Evolutionary conservation across 108 stramenopile species (phyloP).

Genomic region (Conticribra weissflogii): DNA sequence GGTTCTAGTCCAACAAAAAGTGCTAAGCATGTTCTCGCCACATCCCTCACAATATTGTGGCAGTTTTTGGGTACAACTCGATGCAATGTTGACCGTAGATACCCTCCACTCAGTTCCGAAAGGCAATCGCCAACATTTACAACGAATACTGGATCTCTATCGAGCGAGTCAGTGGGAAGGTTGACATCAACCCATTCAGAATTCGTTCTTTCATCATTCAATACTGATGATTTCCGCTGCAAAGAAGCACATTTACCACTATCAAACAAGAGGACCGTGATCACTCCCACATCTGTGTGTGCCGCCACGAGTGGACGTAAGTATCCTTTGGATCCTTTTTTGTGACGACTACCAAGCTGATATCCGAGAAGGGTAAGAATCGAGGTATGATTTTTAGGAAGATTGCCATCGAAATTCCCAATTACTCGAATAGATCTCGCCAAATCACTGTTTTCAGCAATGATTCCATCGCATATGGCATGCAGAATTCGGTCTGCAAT

Average conservation of each 20-base stretch:
- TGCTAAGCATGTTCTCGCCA: slow-evolving; percentile 65
- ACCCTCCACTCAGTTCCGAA: slow-evolving; percentile 59
- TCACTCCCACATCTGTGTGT: slow-evolving; percentile 81
- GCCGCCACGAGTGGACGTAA: slow-evolving; percentile 66
- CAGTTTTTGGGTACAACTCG: slow-evolving; percentile 57
- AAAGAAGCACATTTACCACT: slow-evolving; percentile 63
- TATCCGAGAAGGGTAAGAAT: slow-evolving; percentile 80
- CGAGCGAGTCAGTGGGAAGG: slow-evolving; percentile 42
- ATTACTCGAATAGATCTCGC: slow-evolving; percentile 28
- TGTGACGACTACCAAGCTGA: slow-evolving; percentile 62
- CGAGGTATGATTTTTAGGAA: slow-evolving; percentile 51
- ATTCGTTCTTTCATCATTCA: not conserved
- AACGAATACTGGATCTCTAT: slow-evolving; percentile 72
- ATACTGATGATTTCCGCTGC: slow-evolving; percentile 39
- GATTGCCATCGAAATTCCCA: slow-evolving; percentile 7
- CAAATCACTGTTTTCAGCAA: slow-evolving; percentile 22
- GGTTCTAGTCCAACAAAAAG: slow-evolving; percentile 75
- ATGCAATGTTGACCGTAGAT: slow-evolving; percentile 68
- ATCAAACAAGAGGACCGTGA: slow-evolving; percentile 76
- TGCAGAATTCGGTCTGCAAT: slow-evolving; percentile 58
- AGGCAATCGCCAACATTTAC: slow-evolving; percentile 84
- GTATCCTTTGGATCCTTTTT: slow-evolving; percentile 48
- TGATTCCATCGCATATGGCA: slow-evolving; percentile 67
- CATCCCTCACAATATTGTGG: slow-evolving; percentile 4
- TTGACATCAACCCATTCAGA: slow-evolving; percentile 60